Percentiles rank a stretch among this genome's conserved stretches.
These are phyloP conservation scores for Cutaneotrichosporon curvatum DNA, from an alignment of 1,284 basidiomycete species.

Conservation along the genomic window DNA sequence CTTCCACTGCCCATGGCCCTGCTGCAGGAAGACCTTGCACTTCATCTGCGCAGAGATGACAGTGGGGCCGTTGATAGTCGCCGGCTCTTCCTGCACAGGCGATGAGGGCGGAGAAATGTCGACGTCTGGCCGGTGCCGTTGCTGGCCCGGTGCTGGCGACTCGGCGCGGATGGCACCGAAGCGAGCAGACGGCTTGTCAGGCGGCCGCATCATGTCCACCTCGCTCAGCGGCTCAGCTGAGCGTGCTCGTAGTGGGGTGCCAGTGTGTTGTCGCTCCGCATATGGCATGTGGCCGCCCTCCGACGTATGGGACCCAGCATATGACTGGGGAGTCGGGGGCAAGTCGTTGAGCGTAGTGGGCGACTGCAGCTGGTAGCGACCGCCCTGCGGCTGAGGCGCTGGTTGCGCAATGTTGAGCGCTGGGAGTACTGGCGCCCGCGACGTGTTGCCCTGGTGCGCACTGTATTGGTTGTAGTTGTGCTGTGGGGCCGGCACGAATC, in stretches of 20 bases:
- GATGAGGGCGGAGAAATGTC: conserved; percentile 9
- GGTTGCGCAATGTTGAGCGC: too few species aligned
- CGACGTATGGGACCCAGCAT: neutral
- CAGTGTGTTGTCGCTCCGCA: neutral
- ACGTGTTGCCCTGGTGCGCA: too few species aligned
- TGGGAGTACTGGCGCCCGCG: too few species aligned
- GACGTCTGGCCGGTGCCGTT: neutral
- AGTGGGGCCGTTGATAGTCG: conserved; percentile 57
- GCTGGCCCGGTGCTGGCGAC: neutral
- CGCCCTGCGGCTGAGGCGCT: too few species aligned
- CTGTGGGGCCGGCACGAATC: too few species aligned
- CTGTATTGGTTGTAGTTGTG: too few species aligned
- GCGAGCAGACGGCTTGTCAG: conserved; percentile 10
- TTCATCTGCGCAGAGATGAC: conserved; percentile 88
- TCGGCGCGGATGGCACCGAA: conserved; percentile 6
- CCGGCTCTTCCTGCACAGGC: conserved; percentile 50
- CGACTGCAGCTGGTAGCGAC: too few species aligned
- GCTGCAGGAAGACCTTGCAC: conserved; percentile 95
- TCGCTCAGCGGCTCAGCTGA: conserved; percentile 10
- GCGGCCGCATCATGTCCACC: conserved; percentile 1
- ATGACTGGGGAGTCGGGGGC: neutral
- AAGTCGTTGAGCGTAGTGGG: neutral
- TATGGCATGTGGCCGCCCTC: neutral
- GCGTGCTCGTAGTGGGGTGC: neutral
- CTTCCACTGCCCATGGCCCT: conserved; percentile 96